Conservation (phyloP, 2,329 filamentous ascomycete species). For the Metarhizium anisopliae region DNA sequence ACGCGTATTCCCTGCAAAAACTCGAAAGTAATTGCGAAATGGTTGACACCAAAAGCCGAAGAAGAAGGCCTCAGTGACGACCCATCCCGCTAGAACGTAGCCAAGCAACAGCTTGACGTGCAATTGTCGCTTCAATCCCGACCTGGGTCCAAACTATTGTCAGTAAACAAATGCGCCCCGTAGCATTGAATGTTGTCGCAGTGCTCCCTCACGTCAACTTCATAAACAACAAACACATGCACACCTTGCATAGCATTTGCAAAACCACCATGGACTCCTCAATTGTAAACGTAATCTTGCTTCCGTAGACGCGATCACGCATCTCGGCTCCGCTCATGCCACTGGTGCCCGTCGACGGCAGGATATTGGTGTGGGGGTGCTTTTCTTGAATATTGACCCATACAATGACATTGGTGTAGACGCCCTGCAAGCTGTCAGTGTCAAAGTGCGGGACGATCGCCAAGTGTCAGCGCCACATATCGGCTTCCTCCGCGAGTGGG, state of each 20-base stretch:
- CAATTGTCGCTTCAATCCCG: constrained; percentile 1
- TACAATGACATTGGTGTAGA: constrained; percentile 7
- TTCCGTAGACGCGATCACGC: constrained; percentile 2
- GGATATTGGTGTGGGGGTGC: constrained; percentile 4
- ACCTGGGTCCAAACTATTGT: neutral
- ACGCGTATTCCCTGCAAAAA: constrained; percentile 1
- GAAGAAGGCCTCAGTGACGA: constrained; percentile 2
- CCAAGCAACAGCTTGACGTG: constrained; percentile 2
- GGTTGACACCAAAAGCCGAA: constrained; percentile 4
- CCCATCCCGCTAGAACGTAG: constrained; percentile 1
- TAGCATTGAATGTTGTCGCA: neutral
- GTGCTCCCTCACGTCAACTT: constrained; percentile 2
- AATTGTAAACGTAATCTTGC: constrained; percentile 4
- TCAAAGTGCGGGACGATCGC: neutral
- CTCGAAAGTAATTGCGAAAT: constrained; percentile 5
- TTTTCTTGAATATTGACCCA: constrained; percentile 6
- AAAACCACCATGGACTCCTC: constrained; percentile 6
- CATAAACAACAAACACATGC: constrained; percentile 5
- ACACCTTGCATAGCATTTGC: constrained; percentile 6
- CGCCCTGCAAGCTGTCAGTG: neutral
- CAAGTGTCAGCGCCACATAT: neutral
- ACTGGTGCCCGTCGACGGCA: constrained; percentile 2
- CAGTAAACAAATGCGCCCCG: neutral
- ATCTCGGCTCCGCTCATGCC: constrained; percentile 1
- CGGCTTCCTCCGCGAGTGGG: no score